Conservation (phyloP, 108 stramenopile genomes). For the Cyclotella baltica region DNA sequence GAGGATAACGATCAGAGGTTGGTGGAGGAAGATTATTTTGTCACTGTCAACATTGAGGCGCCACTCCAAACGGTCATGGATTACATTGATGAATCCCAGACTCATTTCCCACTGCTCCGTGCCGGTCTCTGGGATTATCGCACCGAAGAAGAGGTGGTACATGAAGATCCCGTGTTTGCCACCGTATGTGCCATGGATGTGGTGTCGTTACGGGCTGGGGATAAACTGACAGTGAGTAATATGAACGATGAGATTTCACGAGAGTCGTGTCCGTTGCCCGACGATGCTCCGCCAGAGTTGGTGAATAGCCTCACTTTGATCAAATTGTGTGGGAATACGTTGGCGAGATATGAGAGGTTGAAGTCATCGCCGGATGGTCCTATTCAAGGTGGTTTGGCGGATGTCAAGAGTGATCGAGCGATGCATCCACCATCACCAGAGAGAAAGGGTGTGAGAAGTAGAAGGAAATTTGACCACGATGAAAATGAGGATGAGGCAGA, state of each 20-base stretch:
- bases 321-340: conserved; percentile 45
- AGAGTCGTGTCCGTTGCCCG: conserved; percentile 41
- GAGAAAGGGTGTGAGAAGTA: neutral
- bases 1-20: conserved; percentile 22
- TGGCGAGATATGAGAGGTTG: conserved; percentile 48
- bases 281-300: conserved; percentile 48
- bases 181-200: conserved; percentile 54
- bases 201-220: conserved; percentile 44
- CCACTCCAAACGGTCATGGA: conserved; percentile 53
- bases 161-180: conserved; percentile 55
- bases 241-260: conserved; percentile 56
- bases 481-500: conserved; percentile 17
- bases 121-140: conserved; percentile 53
- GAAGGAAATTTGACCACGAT: conserved; percentile 3
- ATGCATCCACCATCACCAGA: neutral
- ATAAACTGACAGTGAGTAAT: conserved; percentile 41
- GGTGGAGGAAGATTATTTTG: conserved; percentile 52
- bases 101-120: conserved; percentile 49
- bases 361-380: conserved; percentile 30
- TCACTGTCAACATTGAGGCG: conserved; percentile 55
- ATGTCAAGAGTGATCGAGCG: conserved; percentile 13
- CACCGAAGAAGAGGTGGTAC: conserved; percentile 47
- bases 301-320: conserved; percentile 48
- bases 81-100: conserved; percentile 49
- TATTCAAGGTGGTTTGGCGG: conserved; percentile 1